Percentiles rank a stretch among this genome's conserved stretches.
Conservation (phyloP, 495 filamentous ascomycete species). For the Emericellopsis terricola region DNA sequence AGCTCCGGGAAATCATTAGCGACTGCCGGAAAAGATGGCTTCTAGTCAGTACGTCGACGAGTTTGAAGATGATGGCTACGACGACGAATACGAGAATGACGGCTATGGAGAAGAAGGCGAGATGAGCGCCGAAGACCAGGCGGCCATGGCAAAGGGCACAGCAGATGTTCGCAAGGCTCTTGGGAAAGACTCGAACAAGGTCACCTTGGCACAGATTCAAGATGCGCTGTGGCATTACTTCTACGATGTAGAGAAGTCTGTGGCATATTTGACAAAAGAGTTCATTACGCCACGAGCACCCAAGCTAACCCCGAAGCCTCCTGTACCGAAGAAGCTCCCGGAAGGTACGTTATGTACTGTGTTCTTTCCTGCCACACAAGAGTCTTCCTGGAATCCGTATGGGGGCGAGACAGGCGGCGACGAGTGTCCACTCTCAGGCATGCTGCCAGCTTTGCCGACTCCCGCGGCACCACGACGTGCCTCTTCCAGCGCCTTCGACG, state of each 20-base stretch:
- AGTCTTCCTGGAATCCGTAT: neutral
- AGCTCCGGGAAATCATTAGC: too few relatives aligned
- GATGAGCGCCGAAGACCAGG: constrained; percentile 39
- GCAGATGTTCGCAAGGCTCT: constrained; percentile 35
- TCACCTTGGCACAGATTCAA: constrained; percentile 57
- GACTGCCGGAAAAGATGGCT: neutral
- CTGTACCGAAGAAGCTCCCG: constrained; percentile 16
- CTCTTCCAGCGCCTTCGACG: constrained; percentile 39
- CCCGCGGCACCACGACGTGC: neutral
- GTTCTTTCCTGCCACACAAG: neutral
- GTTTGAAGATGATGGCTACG: constrained; percentile 19
- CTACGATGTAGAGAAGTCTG: constrained; percentile 74
- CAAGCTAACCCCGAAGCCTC: constrained; percentile 8
- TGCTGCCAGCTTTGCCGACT: neutral
- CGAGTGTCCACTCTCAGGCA: neutral
- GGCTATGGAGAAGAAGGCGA: constrained; percentile 28
- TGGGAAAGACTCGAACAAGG: constrained; percentile 26
- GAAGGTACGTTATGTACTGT: constrained; percentile 28
- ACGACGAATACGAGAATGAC: constrained; percentile 41
- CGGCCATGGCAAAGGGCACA: constrained; percentile 36
- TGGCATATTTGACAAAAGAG: constrained; percentile 56
- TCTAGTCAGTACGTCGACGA: constrained; percentile 37
- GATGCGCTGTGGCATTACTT: constrained; percentile 93
- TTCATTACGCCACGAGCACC: constrained; percentile 18
- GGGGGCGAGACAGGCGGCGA: neutral